phyloP scores from a whole-genome alignment of 1,284 basidiomycete genomes.

The Takashimella tepidaria region DNA sequence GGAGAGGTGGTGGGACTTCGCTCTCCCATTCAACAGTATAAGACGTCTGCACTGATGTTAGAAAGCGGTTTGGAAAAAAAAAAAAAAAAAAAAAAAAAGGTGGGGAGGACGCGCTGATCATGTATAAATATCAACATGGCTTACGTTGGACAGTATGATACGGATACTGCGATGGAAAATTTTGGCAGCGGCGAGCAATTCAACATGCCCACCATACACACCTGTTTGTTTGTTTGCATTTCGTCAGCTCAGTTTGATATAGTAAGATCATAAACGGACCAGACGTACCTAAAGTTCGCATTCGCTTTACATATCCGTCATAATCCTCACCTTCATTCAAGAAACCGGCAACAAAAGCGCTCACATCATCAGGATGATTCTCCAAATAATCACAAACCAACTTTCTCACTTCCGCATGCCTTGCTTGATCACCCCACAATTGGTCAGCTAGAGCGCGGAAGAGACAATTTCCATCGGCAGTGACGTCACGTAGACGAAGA shows the following conservation, averaged over 20 bases:
- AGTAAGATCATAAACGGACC: not conserved
- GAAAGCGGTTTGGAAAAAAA: not conserved
- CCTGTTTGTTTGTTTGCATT: no score
- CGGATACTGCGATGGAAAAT: slow-evolving; percentile 37
- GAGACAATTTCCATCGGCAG: slow-evolving; percentile 44
- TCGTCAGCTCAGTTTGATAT: slow-evolving; percentile 1
- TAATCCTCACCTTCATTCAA: slow-evolving; percentile 36
- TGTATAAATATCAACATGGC: slow-evolving; percentile 4
- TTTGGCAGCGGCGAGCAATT: slow-evolving; percentile 39
- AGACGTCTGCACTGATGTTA: slow-evolving; percentile 23
- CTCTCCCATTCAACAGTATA: slow-evolving; percentile 34
- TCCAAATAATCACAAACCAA: slow-evolving; percentile 41
- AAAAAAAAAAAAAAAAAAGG: no score
- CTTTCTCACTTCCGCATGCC: slow-evolving; percentile 36
- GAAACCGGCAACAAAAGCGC: slow-evolving; percentile 31
- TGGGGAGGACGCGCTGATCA: no score
- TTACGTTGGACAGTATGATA: slow-evolving; percentile 37
- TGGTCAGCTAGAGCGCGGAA: slow-evolving; percentile 41
- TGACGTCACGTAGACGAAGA: slow-evolving; percentile 34
- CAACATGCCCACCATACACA: slow-evolving; percentile 39
- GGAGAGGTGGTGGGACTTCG: slow-evolving; percentile 9
- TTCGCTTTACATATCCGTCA: slow-evolving; percentile 33
- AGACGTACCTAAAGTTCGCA: slow-evolving; percentile 34
- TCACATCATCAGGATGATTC: slow-evolving; percentile 26
- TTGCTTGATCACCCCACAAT: slow-evolving; percentile 36